phyloP scores from a whole-genome alignment of 1,284 basidiomycete species.

The Kwoniella shivajii region DNA sequence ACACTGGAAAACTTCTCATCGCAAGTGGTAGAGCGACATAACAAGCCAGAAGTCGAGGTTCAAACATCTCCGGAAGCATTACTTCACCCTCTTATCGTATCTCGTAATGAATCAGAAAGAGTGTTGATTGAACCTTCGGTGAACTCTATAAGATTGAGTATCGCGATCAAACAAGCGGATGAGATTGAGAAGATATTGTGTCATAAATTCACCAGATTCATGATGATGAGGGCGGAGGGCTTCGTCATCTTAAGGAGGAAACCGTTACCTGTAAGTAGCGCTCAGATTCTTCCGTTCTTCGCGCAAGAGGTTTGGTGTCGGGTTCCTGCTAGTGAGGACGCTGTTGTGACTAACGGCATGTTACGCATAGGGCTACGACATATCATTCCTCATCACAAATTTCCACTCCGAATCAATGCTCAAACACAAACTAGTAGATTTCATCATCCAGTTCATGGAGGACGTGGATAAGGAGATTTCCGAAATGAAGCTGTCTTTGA shows the following conservation, averaged over 20 bases:
- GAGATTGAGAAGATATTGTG: slow-evolving; percentile 97
- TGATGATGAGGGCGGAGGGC: slow-evolving; percentile 97
- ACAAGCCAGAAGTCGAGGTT: slow-evolving; percentile 91
- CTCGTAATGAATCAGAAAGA: slow-evolving; percentile 93
- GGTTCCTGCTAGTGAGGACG: too few species aligned
- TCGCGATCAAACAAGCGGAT: slow-evolving; percentile 99
- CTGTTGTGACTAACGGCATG: too few species aligned
- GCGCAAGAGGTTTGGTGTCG: too few species aligned
- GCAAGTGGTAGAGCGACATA: slow-evolving; percentile 95
- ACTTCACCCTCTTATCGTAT: slow-evolving; percentile 88
- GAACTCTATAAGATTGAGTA: slow-evolving; percentile 94
- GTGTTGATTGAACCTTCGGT: slow-evolving; percentile 96
- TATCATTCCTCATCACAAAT: slow-evolving; percentile 98
- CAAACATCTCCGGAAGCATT: slow-evolving; percentile 87
- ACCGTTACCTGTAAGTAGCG: slow-evolving; percentile 73
- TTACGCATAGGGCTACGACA: slow-evolving; percentile 96
- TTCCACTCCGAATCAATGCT: slow-evolving; percentile 96
- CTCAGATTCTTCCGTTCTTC: background rate
- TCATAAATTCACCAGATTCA: slow-evolving; percentile 98
- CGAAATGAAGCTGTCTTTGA: slow-evolving; percentile 72
- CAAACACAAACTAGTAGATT: slow-evolving; percentile 99
- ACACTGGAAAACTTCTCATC: slow-evolving; percentile 97
- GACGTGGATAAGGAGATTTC: slow-evolving; percentile 72
- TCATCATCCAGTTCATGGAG: slow-evolving; percentile 99
- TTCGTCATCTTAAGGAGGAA: slow-evolving; percentile 95